Percentiles rank a stretch among this genome's conserved stretches.
These are phyloP conservation scores for Vicia faba DNA, from an alignment of 306 rosid species.

Conservation along the genomic window DNA sequence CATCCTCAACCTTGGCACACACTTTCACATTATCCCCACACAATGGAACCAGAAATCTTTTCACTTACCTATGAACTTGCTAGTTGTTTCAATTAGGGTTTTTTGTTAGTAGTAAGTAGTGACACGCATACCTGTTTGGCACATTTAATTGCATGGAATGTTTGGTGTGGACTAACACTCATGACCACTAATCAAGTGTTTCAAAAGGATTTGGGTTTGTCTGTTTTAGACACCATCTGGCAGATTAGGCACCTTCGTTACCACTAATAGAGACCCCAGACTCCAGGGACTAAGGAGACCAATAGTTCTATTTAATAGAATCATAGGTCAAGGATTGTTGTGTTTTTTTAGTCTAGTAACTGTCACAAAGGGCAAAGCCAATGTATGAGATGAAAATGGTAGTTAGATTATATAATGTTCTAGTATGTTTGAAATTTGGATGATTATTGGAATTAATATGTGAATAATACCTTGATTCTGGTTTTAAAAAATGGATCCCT, in stretches of 20 bases:
- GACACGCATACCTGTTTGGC: background rate
- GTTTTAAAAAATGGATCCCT: background rate
- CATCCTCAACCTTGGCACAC: slow-evolving; percentile 8
- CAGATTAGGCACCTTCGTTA: background rate
- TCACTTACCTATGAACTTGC: background rate
- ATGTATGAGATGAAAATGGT: background rate
- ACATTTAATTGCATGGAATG: background rate
- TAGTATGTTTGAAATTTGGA: background rate
- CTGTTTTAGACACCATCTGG: background rate
- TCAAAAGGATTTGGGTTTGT: background rate
- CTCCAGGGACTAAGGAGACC: background rate
- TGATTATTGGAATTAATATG: background rate
- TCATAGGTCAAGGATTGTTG: background rate
- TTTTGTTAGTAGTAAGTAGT: background rate
- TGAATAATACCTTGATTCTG: background rate
- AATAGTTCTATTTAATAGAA: too few species aligned
- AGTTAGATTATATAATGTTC: background rate
- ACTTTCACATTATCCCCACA: background rate
- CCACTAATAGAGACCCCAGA: background rate
- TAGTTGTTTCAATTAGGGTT: background rate
- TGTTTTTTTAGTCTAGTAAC: background rate
- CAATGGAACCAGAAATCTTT: too few species aligned
- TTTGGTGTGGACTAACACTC: background rate
- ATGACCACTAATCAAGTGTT: background rate
- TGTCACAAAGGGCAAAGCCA: background rate